Base-by-base conservation (phyloP, 371 early-diverging fungal genomes). In the Mucor saturninus region DNA sequence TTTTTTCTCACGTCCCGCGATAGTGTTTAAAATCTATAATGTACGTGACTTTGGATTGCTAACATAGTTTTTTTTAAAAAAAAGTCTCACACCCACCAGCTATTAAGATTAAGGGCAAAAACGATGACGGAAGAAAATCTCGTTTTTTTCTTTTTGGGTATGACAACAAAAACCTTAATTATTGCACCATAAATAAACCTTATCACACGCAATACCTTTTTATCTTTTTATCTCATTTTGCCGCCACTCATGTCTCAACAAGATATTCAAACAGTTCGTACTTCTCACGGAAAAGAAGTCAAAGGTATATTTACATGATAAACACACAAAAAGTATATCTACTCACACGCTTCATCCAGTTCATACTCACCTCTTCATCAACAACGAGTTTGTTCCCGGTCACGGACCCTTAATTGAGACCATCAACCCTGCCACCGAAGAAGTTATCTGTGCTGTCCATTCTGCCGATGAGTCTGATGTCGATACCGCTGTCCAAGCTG, bases 381-480 rank as follows among this genome's bases (percentile, higher is more conserved):
- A 89, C 73, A 85, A 85, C 71, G 75, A 85, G 61, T 91, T 90
- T 70, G 88, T 87, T 26, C 79, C 86, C 49, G 82, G 89, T 14
- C 61, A 81, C 15, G 84, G 86, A 26, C 72, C 79, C 21, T 62
- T 80, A 32, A 74, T 74, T 30, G 75, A 75, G 15, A 72, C 85
- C n/a, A 73, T 83, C 67, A 89, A 89, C 73, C 92, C 92, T 59
- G 84, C 85, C 53, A 90, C 83, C 15, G 92, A 87, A 59, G 83
- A 88, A 53, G 78, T 84, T 10, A 84, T 93, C 59, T 86, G 84
- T 51, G 64, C 69, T 5, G 86, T 95, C 4, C 77, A 83, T 57
- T 92, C 93, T 62, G 93, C 87, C 50, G 66, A 75, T 21, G 84
- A 81, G 46, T 79, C 76, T 37, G 94, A 94, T 67, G 86, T 93